phyloP scores from a whole-genome alignment of 352 stramenopile species.

The Phytopythium litorale region DNA sequence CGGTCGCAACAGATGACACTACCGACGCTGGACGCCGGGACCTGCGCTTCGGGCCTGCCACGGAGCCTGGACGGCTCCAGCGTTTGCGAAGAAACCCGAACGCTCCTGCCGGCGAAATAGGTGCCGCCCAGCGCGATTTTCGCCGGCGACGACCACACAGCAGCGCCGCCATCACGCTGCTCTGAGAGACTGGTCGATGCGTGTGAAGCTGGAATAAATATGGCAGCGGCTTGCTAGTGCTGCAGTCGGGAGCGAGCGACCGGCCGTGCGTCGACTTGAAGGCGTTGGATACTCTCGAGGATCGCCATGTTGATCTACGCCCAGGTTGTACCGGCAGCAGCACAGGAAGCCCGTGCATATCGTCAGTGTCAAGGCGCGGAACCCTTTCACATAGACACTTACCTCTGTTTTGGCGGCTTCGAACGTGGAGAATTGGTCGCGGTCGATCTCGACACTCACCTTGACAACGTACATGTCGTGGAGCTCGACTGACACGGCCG shows the following conservation, averaged over 20 bases:
- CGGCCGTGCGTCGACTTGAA: constrained; percentile 26
- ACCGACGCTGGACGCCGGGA: background rate
- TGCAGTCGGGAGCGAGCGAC: background rate
- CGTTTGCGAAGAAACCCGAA: background rate
- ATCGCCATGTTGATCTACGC: constrained; percentile 62
- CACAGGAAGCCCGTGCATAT: background rate
- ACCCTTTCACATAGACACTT: background rate
- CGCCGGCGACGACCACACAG: constrained; percentile 5
- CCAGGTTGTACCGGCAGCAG: background rate
- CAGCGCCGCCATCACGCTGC: constrained; percentile 2
- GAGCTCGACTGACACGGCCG: constrained; percentile 24
- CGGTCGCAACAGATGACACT: background rate
- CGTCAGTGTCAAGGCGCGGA: background rate
- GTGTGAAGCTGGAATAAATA: background rate
- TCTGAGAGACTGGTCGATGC: constrained; percentile 1
- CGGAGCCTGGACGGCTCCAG: constrained; percentile 1
- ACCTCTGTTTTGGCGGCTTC: constrained; percentile 69
- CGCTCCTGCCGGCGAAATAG: background rate
- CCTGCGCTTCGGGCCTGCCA: constrained; percentile 1
- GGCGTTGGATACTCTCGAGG: constrained; percentile 47
- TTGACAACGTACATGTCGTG: constrained; percentile 60
- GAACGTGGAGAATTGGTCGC: constrained; percentile 40
- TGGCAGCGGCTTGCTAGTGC: constrained; percentile 8
- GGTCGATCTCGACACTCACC: constrained; percentile 55
- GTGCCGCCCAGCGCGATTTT: background rate